Evolutionary conservation across 192 early-diverging fungal genomes (phyloP).

Genomic region (Podila horticola): DNA sequence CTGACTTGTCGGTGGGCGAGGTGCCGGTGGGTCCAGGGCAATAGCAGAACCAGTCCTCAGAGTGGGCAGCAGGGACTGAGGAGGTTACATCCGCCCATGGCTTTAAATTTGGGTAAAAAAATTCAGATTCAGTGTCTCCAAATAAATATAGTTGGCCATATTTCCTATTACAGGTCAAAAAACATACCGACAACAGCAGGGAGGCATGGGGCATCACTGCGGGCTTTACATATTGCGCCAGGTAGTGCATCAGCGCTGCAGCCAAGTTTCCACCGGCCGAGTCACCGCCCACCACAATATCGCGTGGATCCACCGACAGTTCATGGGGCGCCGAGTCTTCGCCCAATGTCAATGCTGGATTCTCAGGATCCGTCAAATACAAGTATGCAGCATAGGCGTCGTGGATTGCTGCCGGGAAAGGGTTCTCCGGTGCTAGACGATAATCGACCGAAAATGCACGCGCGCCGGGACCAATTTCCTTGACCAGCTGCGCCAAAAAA

Average conservation of each 20-base stretch:
- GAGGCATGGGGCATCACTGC: conserved; percentile 31
- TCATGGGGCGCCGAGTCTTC: neutral
- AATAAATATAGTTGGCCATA: no score
- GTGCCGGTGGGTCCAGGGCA: conserved; percentile 33
- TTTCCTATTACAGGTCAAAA: no score
- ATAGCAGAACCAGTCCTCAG: conserved; percentile 29
- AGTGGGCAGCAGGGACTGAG: conserved; percentile 17
- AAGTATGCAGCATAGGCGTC: conserved; percentile 84
- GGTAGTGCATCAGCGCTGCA: conserved; percentile 49
- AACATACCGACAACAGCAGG: conserved; percentile 28
- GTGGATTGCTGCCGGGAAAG: conserved; percentile 87
- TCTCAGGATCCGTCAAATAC: conserved; percentile 64
- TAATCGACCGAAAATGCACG: conserved; percentile 70
- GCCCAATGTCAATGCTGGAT: conserved; percentile 51
- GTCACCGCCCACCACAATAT: conserved; percentile 75
- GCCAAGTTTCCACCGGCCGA: conserved; percentile 78
- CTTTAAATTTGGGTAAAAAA: neutral
- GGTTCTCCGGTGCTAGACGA: conserved; percentile 81
- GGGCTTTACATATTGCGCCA: conserved; percentile 35
- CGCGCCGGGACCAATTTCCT: conserved; percentile 30
- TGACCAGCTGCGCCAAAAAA: conserved; percentile 10
- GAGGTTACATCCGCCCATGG: conserved; percentile 32
- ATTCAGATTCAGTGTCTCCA: no score
- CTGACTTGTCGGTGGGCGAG: conserved; percentile 12
- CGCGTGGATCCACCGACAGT: conserved; percentile 55